A percentile compares a stretch with the other conserved stretches of the same genome.
Conservation (phyloP, 176 grass and related monocot species). For the Musa acuminata region DNA sequence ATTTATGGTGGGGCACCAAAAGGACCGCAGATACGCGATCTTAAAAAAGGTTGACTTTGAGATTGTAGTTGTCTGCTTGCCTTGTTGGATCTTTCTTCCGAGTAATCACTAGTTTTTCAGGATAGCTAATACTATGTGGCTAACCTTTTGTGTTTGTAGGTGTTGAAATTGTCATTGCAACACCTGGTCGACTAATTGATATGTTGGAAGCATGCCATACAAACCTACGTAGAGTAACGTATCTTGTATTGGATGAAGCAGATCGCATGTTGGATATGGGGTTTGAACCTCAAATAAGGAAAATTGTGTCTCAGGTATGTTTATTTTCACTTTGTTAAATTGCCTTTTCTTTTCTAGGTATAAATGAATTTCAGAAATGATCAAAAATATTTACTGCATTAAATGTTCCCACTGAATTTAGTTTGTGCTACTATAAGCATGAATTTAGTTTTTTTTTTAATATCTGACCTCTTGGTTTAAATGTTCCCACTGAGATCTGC, state of each 20-base stretch:
- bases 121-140: background rate
- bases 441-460: background rate
- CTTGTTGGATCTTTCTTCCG: background rate
- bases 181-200: constrained; percentile 86
- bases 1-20: constrained; percentile 88
- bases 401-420: too few relatives aligned
- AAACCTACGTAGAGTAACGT: constrained; percentile 79
- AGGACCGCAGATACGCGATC: constrained; percentile 88
- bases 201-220: constrained; percentile 85
- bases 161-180: constrained; percentile 86
- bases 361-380: too few relatives aligned
- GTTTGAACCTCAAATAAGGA: constrained; percentile 92
- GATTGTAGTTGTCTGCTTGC: background rate
- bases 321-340: background rate
- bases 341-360: background rate
- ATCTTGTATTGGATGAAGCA: constrained; percentile 88
- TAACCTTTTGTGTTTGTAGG: constrained; percentile 27
- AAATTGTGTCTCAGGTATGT: constrained; percentile 82
- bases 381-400: too few relatives aligned
- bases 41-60: constrained; percentile 62
- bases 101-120: background rate
- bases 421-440: too few relatives aligned
- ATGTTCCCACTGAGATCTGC: too few relatives aligned
- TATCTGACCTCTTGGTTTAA: too few relatives aligned
- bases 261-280: constrained; percentile 98